Conservation (phyloP, 2,329 filamentous ascomycete genomes). For the Aurifilum marmelostoma region DNA sequence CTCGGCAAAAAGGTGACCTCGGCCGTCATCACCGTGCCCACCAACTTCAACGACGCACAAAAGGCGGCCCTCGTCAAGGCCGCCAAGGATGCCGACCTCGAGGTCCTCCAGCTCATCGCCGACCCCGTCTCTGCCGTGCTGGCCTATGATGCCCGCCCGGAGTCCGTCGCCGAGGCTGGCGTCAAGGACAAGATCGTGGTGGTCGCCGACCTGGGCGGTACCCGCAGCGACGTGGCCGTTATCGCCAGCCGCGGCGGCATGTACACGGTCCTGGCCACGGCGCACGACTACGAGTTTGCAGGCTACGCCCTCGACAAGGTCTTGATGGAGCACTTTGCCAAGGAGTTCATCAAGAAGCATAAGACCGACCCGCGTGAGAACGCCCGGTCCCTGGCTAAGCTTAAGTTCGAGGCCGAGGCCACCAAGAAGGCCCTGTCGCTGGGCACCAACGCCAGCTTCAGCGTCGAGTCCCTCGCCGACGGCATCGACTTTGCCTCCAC, state of each 20-base stretch:
- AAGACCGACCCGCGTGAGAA: constrained; percentile 84
- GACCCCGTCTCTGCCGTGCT: constrained; percentile 89
- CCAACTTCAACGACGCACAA: constrained; percentile 88
- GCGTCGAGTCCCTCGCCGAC: constrained; percentile 86
- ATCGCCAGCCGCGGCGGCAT: constrained; percentile 91
- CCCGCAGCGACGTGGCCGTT: constrained; percentile 87
- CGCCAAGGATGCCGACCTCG: constrained; percentile 78
- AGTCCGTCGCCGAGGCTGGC: constrained; percentile 52
- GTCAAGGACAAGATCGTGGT: constrained; percentile 86
- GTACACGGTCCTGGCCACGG: constrained; percentile 91
- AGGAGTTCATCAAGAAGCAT: constrained; percentile 99
- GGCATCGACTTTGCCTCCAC: constrained; percentile 90
- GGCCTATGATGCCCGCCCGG: constrained; percentile 86
- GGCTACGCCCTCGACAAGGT: constrained; percentile 87
- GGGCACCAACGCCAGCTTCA: constrained; percentile 86
- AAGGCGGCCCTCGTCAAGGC: constrained; percentile 78
- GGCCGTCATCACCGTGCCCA: constrained; percentile 92
- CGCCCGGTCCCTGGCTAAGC: constrained; percentile 81
- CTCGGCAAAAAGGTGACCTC: constrained; percentile 91
- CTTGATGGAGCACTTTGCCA: constrained; percentile 93
- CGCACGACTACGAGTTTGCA: constrained; percentile 93
- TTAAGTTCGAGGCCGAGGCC: constrained; percentile 87
- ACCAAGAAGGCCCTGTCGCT: constrained; percentile 92
- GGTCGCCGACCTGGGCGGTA: constrained; percentile 91
- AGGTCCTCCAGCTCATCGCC: constrained; percentile 89